Evolutionary conservation across 2,329 filamentous ascomycete species (phyloP).

Genomic region (Byssochlamys sp.): DNA sequence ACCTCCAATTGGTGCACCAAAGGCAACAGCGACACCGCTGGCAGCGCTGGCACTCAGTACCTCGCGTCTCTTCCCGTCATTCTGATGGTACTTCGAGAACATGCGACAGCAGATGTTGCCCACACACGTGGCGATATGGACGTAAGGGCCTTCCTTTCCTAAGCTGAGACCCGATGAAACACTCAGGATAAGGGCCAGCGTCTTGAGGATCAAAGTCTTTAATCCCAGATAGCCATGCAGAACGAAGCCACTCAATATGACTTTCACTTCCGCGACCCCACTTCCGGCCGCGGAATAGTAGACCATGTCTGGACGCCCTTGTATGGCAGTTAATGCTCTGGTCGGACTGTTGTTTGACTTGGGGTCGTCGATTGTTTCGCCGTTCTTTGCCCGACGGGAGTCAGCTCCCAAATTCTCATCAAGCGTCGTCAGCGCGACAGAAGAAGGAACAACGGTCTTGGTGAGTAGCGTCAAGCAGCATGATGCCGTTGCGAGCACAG

Average conservation of each 20-base stretch:
- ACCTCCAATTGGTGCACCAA: slow-evolving; percentile 80
- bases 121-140: slow-evolving; percentile 92
- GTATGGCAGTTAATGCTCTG: slow-evolving; percentile 18
- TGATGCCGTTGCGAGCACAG: slow-evolving; percentile 59
- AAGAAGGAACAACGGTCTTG: slow-evolving; percentile 87
- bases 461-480: slow-evolving; percentile 77
- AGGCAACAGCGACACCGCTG: slow-evolving; percentile 85
- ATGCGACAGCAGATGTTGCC: slow-evolving; percentile 90
- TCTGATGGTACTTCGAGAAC: slow-evolving; percentile 87
- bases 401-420: slow-evolving; percentile 84
- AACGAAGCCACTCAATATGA: slow-evolving; percentile 95
- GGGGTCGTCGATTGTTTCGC: slow-evolving; percentile 30
- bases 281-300: slow-evolving; percentile 95
- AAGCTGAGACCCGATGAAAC: slow-evolving; percentile 87
- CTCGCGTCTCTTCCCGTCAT: slow-evolving; percentile 88
- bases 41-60: slow-evolving; percentile 87
- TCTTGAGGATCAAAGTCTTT: slow-evolving; percentile 78
- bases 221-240: slow-evolving; percentile 89
- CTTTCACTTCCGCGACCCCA: slow-evolving; percentile 91
- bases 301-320: slow-evolving; percentile 59
- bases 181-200: slow-evolving; percentile 69
- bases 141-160: slow-evolving; percentile 90
- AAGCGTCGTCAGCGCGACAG: slow-evolving; percentile 73
- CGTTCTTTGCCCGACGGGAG: slow-evolving; percentile 22
- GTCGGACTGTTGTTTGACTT: slow-evolving; percentile 35